Base-by-base conservation (phyloP, 192 early-diverging fungal genomes). In the Polychytrium aggregatum region DNA sequence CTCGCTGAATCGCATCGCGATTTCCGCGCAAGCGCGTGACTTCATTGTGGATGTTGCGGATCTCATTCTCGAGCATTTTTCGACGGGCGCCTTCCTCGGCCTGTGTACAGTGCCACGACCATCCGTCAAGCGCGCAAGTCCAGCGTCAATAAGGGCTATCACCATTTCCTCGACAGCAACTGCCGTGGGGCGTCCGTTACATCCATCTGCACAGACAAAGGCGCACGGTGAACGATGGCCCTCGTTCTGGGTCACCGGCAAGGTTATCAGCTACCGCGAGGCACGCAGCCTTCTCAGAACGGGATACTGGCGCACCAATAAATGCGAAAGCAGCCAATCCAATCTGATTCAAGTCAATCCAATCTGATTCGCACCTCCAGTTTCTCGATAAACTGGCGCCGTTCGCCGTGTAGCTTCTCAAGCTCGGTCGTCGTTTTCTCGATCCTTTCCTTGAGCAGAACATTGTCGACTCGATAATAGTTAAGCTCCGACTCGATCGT, bases 11-110 rank as follows among this genome's bases (percentile, higher is more conserved):
- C 18, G 25, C 30, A 47, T 77, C 70, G 25, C 74, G 60, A 33
- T 64, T 39, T 17, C 44, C 53, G 30, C 74, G 59, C 31, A 74
- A 17, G 21, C 73, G 62, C 16, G 50, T 40, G 17, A 67, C 45
- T 28, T 76, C 70, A 5, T 39, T 49, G 57, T 76, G 62, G 3
- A 65, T 39, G 33, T 63, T 64, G 13, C 54, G 51, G 24, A 73
- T 43, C 37, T 77, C 74, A 13, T 20, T 21, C 44, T 73, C 70
- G 24, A 68, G 13, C 2, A 31, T 50, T 44, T 71, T 72, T 22
- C 74, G 28, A 25, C 68, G 57, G 10, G 44, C 43, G 14, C 34
- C 41, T 40, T 70, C 63, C 44, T 70, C 67, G 3, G 24, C 39
- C 64, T 67, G n/a, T n/a, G n/a, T n/a, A n/a, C n/a, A n/a, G n/a